Evolutionary conservation across 306 rosid species (phyloP).

Genomic region (Cucurbita moschata): DNA sequence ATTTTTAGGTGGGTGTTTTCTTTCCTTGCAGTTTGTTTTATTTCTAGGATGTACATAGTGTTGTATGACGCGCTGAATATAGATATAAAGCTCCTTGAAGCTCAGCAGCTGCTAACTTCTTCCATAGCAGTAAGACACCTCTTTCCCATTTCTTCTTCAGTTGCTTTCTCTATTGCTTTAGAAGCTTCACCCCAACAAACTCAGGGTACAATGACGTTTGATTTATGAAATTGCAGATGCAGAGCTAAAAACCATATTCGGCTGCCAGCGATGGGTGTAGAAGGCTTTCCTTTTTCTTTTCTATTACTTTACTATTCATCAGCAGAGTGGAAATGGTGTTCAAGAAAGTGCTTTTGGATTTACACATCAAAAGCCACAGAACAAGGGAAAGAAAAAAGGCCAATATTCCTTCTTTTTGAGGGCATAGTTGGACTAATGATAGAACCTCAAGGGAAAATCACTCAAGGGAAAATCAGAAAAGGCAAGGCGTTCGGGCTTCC

Average conservation of each 20-base stretch:
- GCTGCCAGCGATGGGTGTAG: neutral
- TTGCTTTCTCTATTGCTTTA: neutral
- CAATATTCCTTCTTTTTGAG: constrained; percentile 1
- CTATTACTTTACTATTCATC: neutral
- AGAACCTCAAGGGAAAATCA: neutral
- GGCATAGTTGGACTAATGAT: neutral
- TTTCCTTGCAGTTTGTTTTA: constrained; percentile 13
- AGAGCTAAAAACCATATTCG: neutral
- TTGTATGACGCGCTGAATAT: constrained; percentile 1
- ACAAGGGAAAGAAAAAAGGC: neutral
- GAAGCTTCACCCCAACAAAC: neutral
- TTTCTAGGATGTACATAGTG: constrained; percentile 16
- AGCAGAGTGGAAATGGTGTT: neutral
- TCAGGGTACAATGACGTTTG: neutral
- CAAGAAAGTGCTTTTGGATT: neutral
- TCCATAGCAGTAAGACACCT: neutral
- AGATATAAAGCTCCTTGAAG: constrained; percentile 9
- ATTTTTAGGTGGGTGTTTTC: constrained; percentile 1
- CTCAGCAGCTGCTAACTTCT: neutral
- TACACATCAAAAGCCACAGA: neutral
- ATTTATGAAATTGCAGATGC: neutral
- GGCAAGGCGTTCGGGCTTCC: neutral
- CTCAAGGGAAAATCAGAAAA: neutral
- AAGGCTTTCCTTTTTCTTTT: neutral
- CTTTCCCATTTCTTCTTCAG: neutral